phyloP scores from a whole-genome alignment of 2,329 filamentous ascomycete species.

The Aphanocladium album region DNA sequence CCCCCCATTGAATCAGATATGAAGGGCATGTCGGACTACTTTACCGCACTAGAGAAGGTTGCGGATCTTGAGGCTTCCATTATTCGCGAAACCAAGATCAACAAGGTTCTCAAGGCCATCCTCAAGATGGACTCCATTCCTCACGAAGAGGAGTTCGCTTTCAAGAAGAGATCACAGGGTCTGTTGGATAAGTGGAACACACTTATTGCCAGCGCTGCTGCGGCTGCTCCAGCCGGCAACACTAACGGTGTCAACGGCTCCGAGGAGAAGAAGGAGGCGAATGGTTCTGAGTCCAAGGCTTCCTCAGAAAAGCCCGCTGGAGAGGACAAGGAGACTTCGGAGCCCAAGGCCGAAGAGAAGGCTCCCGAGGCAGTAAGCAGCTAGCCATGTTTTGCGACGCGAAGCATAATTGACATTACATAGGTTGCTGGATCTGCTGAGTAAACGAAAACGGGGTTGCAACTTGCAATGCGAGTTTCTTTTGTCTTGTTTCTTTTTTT shows the following conservation, averaged over 20 bases:
- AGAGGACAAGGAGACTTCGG: constrained; percentile 19
- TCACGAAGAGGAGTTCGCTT: constrained; percentile 80
- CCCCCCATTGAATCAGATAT: constrained; percentile 84
- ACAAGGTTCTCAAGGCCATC: constrained; percentile 95
- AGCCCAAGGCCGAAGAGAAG: constrained; percentile 20
- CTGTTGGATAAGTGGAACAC: constrained; percentile 89
- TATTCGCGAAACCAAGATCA: constrained; percentile 90
- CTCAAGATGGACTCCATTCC: constrained; percentile 83
- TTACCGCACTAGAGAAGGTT: constrained; percentile 74
- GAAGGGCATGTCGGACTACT: constrained; percentile 69
- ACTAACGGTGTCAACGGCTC: constrained; percentile 46
- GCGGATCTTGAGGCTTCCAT: constrained; percentile 81
- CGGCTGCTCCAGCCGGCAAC: constrained; percentile 31
- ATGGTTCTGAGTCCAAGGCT: constrained; percentile 32
- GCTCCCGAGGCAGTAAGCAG: constrained; percentile 25
- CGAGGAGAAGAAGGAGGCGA: constrained; percentile 40
- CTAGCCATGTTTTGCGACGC: constrained; percentile 17
- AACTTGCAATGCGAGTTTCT: neutral
- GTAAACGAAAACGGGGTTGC: neutral
- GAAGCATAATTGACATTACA: neutral
- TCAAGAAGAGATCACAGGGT: constrained; percentile 76
- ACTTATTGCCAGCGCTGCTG: constrained; percentile 59
- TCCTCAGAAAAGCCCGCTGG: constrained; percentile 35
- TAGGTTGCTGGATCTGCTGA: constrained; percentile 19
- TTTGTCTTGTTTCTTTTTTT: neutral